Evolutionary conservation across 768 basidiomycete genomes (phyloP), one percentile per base, ranked within the genome.

Genomic region (Mycena maculata): DNA sequence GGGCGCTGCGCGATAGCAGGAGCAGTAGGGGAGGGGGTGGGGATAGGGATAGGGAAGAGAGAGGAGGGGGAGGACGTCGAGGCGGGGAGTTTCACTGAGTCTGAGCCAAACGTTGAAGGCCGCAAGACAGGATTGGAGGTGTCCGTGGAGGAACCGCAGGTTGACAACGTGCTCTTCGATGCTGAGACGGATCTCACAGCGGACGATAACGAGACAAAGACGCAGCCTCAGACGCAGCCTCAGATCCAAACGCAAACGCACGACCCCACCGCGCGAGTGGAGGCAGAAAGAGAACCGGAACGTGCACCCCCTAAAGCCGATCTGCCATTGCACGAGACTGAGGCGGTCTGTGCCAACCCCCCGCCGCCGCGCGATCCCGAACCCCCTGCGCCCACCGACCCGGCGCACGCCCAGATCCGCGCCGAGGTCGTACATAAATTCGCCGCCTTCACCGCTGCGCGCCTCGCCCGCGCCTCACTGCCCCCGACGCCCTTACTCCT

Each of bases 401-500:
- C n/a, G n/a, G n/a, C n/a, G 16, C 56, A 54, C 18, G 25, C 48
- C 41, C 25, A 63, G 41, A 44, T 71, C 20, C 69, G 69, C 25
- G 44, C 65, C 12, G 58, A 50, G 7, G n/a, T 71, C 62, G 41
- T 71, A 10, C 57, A 39, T 36, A 47, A 52, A 25, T 50, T 71
- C 41, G 4, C 38, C 12, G 58, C 45, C 62, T 65, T 71, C 58
- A 71, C 69, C 33, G 60, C 65, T 25, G 58, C 65, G 15, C 69
- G 69, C 15, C 16, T 67, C 20, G 38, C 65, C 1, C 57, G 64
- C n/a, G 13, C 20, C 57, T 47, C 38, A n/a, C 20, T 27, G 36
- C 54, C 1, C 4, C 60, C 36, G 4, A 28, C 39, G 36, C 39
- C 27, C n/a, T 3, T 4, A n/a, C 59, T 36, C 42, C 4, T 27